Conservation (phyloP, 495 filamentous ascomycete species). For the Chaetomium fimeti region DNA sequence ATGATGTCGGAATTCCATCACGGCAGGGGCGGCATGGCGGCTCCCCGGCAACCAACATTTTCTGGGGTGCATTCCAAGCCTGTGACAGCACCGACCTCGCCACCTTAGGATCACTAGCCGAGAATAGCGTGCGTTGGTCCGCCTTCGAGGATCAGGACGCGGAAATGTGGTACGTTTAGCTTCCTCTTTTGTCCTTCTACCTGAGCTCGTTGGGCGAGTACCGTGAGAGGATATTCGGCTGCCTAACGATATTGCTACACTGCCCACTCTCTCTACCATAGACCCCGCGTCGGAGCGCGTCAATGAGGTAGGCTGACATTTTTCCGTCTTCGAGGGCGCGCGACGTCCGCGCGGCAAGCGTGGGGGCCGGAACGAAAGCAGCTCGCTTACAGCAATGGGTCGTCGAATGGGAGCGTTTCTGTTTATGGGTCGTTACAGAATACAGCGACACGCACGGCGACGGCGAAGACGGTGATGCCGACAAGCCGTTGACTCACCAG, state of each 20-base stretch:
- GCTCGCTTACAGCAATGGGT: constrained; percentile 73
- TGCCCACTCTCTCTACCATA: background rate
- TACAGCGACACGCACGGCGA: constrained; percentile 54
- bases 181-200: background rate
- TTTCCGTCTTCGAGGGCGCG: constrained; percentile 46
- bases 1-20: constrained; percentile 68
- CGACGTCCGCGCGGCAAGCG: constrained; percentile 67
- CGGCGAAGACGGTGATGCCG: background rate
- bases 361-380: constrained; percentile 72
- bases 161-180: constrained; percentile 59
- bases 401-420: constrained; percentile 82
- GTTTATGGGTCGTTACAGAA: constrained; percentile 82
- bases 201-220: constrained; percentile 5
- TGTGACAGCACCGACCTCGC: constrained; percentile 82
- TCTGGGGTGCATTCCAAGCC: constrained; percentile 86
- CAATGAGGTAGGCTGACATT: background rate
- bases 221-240: background rate
- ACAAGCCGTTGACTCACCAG: background rate
- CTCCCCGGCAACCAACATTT: constrained; percentile 77
- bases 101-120: constrained; percentile 77
- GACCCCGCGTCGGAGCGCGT: background rate
- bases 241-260: constrained; percentile 3
- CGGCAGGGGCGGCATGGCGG: constrained; percentile 66
- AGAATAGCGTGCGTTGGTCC: constrained; percentile 90
- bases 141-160: constrained; percentile 74